Base-by-base conservation (phyloP, 768 basidiomycete species). In the Lactifluus subvellereus region DNA sequence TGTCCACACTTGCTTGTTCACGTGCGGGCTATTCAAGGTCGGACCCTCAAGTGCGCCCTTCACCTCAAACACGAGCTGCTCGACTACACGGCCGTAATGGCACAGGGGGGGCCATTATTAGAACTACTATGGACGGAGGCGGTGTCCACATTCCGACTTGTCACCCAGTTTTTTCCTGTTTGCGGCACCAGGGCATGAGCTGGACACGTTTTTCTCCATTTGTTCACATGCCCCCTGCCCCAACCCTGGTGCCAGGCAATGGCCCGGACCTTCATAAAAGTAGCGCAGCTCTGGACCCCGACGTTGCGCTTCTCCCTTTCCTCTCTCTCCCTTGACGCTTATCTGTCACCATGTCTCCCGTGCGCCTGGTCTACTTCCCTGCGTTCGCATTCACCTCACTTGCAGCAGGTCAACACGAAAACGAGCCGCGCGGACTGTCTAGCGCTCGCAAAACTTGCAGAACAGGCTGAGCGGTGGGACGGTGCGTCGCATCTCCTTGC, bases 391-490 rank as follows among this genome's bases (percentile, higher is more conserved):
- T 58, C 16, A 32, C 37, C 52, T 63, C 48, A 66, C 52, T 11
- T 51, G 53, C 18, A 54, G 42, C 54, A 68, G 67, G 61, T 63
- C 37, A 66, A 66, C 33, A 66, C 52, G 71, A 61, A 57, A 52
- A 52, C 49, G 22, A 67, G 37, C 35, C 65, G 65, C 65, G 38
- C 51, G 30, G 80, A 84, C 66, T 75, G 76, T 60, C 72, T 83
- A 50, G 77, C 80, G 74, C 79, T 94, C 69, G 91, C 91, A 65
- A 91, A 89, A 76, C 81, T 93, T 61, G 88, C 89, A 51, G 89
- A 89, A 71, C 88, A 93, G 77, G 90, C 92, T 40, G 91, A 92
- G 73, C 88, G 92, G 57, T 92, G 92, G 73, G 85, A 90, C 78
- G 92, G 92, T 92, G 61, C 57, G 76, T 63, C 2, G n/a, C 2